phyloP scores from a whole-genome alignment of 2,329 filamentous ascomycete species.

The Rutstroemia sp. region DNA sequence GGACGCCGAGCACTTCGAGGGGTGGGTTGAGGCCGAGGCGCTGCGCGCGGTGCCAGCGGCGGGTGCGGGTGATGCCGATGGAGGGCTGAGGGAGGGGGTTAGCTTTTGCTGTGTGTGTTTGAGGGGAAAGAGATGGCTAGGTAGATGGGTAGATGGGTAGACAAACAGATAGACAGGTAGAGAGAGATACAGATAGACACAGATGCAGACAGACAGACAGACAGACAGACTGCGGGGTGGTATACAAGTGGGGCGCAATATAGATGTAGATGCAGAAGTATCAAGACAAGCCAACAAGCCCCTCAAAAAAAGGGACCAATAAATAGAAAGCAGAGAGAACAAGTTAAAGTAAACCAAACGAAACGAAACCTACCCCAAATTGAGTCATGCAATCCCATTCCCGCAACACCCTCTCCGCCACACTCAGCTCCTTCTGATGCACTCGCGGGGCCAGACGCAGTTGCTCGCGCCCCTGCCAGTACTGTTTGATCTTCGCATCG shows the following conservation, averaged over 20 bases:
- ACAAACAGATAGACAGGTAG: background rate
- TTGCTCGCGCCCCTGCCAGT: constrained; percentile 69
- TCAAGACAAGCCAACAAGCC: background rate
- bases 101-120: background rate
- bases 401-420: constrained; percentile 78
- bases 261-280: background rate
- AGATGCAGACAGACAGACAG: too few species aligned
- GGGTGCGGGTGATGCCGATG: constrained; percentile 72
- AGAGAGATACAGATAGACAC: too few species aligned
- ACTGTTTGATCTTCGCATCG: constrained; percentile 62
- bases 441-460: constrained; percentile 61
- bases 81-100: constrained; percentile 56
- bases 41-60: constrained; percentile 83
- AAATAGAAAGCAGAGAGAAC: background rate
- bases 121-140: background rate
- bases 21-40: constrained; percentile 78
- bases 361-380: constrained; percentile 66
- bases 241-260: background rate
- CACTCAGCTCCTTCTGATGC: constrained; percentile 65
- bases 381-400: constrained; percentile 90
- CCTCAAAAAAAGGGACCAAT: too few species aligned
- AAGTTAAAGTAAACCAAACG: background rate
- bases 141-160: background rate
- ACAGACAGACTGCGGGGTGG: too few species aligned
- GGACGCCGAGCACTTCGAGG: constrained; percentile 79